A percentile compares a stretch with the other conserved stretches of the same genome.
Conservation (phyloP, 169 alveolate genomes). For the Plasmodium adleri region DNA sequence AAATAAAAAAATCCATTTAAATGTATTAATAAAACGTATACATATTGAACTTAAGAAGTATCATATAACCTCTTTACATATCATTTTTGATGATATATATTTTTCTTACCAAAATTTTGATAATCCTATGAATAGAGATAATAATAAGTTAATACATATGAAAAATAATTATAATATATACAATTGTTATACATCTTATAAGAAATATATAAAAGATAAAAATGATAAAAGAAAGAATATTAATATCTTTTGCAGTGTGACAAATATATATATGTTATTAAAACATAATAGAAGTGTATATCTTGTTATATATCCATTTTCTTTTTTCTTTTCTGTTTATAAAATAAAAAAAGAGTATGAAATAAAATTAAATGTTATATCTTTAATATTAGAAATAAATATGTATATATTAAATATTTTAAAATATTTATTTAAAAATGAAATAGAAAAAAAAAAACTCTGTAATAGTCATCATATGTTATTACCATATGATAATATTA, state of each 20-base stretch:
- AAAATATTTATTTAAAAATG: background rate
- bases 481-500: background rate
- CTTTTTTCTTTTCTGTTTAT: conserved; percentile 19
- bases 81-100: conserved; percentile 2
- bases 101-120: conserved; percentile 2
- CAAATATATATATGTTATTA: conserved; percentile 26
- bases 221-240: background rate
- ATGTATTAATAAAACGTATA: background rate
- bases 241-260: background rate
- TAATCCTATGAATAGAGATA: too few species aligned
- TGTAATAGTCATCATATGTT: background rate
- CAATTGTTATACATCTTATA: background rate
- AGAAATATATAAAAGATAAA: background rate
- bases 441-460: background rate
- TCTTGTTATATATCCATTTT: conserved; percentile 14
- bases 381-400: conserved; percentile 24
- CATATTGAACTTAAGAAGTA: conserved; percentile 7
- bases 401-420: background rate
- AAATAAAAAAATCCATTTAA: background rate
- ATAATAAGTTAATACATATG: too few species aligned
- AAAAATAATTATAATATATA: too few species aligned
- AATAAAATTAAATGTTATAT: background rate
- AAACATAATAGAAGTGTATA: background rate
- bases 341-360: background rate
- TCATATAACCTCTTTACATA: background rate